Conservation (phyloP, 2,329 filamentous ascomycete species). For the Botrytis aclada region DNA sequence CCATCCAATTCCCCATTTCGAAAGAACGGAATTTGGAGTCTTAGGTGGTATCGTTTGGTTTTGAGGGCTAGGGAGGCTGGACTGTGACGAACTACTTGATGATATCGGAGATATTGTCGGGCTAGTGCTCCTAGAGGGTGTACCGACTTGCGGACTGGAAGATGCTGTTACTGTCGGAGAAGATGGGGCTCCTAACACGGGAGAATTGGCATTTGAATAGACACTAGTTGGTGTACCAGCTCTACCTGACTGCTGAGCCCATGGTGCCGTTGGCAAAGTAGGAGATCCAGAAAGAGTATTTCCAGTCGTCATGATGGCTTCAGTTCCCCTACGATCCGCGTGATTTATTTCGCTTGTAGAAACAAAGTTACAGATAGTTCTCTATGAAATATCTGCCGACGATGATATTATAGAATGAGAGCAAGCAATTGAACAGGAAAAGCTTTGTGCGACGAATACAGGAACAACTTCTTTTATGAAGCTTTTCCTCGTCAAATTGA, state of each 20-base stretch:
- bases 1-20: constrained; percentile 31
- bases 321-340: not conserved
- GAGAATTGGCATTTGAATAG: not conserved
- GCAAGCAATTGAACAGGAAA: not conserved
- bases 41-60: not conserved
- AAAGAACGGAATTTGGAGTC: constrained; percentile 22
- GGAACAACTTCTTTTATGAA: not conserved
- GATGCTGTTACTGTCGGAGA: not conserved
- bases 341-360: not conserved
- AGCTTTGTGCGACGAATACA: not conserved
- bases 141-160: not conserved
- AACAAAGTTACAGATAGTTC: not conserved
- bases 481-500: not conserved
- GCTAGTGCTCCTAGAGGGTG: not conserved
- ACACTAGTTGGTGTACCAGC: not conserved
- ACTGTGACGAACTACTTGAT: not conserved
- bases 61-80: not conserved
- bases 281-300: not conserved
- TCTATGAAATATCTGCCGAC: not conserved
- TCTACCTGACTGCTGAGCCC: constrained; percentile 1
- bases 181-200: not conserved
- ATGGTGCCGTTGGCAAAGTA: not conserved
- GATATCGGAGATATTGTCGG: constrained; percentile 4
- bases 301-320: not conserved
- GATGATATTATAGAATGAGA: not conserved